Evolutionary conservation across 345 rosid genomes (phyloP).

Genomic region (Noccaea caerulescens): DNA sequence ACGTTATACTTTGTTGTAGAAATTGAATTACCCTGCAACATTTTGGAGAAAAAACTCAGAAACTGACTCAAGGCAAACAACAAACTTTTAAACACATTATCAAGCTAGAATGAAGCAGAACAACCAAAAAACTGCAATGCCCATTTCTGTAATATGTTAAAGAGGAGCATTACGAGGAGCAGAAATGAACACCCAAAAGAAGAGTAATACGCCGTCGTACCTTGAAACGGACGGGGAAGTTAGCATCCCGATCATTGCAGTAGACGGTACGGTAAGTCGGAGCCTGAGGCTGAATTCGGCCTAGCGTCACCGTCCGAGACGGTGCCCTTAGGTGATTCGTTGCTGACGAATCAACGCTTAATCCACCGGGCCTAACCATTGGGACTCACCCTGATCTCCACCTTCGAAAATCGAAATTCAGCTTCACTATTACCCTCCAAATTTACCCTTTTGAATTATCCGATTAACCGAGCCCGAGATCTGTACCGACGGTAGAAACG

Average conservation of each 20-base stretch:
- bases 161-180: neutral
- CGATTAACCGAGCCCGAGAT: slow-evolving; percentile 28
- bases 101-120: neutral
- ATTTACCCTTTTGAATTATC: neutral
- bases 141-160: neutral
- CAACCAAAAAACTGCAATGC: neutral
- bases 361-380: slow-evolving; percentile 59
- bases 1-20: slow-evolving; percentile 93
- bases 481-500: slow-evolving; percentile 30
- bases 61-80: neutral
- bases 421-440: slow-evolving; percentile 5
- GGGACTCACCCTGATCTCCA: slow-evolving; percentile 2
- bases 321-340: slow-evolving; percentile 45
- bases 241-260: slow-evolving; percentile 93
- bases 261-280: slow-evolving; percentile 79
- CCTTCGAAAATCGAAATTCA: neutral
- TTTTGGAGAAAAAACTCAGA: neutral
- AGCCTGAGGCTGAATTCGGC: slow-evolving; percentile 91
- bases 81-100: neutral
- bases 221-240: slow-evolving; percentile 71
- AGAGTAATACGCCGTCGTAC: slow-evolving; percentile 36
- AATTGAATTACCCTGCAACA: slow-evolving; percentile 75
- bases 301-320: slow-evolving; percentile 75
- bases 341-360: slow-evolving; percentile 44
- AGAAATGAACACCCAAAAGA: neutral